Conservation (phyloP, 805 yeast species). For the Candida oleophila region DNA sequence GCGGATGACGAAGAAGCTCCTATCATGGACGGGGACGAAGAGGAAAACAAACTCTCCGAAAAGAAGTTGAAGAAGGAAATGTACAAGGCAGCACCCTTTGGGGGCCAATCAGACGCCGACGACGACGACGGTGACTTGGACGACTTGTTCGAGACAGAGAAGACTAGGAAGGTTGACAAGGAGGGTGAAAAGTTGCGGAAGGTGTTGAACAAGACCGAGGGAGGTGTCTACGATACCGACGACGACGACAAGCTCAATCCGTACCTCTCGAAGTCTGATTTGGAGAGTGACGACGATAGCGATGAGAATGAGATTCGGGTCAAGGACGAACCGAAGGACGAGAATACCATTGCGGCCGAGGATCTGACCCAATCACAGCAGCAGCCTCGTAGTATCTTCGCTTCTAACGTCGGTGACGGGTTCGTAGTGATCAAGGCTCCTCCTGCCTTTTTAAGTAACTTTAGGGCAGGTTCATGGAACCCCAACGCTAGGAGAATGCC, state of each 20-base stretch:
- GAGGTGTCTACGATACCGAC: constrained; percentile 85
- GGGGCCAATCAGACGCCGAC: constrained; percentile 56
- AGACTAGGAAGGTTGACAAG: constrained; percentile 72
- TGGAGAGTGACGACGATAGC: constrained; percentile 62
- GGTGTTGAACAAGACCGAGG: constrained; percentile 81
- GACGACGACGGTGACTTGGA: constrained; percentile 67
- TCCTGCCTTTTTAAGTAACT: constrained; percentile 54
- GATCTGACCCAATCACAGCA: constrained; percentile 6
- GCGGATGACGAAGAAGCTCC: constrained; percentile 99
- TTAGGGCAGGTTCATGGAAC: constrained; percentile 85
- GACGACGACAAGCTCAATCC: constrained; percentile 72
- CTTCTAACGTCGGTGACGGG: constrained; percentile 34
- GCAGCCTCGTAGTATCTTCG: constrained; percentile 16
- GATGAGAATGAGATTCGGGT: constrained; percentile 31
- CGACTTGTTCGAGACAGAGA: constrained; percentile 65
- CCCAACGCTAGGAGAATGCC: constrained; percentile 51
- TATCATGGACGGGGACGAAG: constrained; percentile 92
- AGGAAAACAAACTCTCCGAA: constrained; percentile 89
- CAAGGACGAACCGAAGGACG: constrained; percentile 33
- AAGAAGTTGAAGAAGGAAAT: constrained; percentile 78
- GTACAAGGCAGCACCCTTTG: constrained; percentile 76
- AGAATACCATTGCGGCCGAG: background rate
- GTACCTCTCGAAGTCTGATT: constrained; percentile 56
- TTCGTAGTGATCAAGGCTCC: constrained; percentile 64
- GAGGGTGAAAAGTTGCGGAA: constrained; percentile 86